Evolutionary conservation across 768 basidiomycete genomes (phyloP), one percentile per base, ranked within the genome.

Genomic region (Hypsizygus marmoreus): DNA sequence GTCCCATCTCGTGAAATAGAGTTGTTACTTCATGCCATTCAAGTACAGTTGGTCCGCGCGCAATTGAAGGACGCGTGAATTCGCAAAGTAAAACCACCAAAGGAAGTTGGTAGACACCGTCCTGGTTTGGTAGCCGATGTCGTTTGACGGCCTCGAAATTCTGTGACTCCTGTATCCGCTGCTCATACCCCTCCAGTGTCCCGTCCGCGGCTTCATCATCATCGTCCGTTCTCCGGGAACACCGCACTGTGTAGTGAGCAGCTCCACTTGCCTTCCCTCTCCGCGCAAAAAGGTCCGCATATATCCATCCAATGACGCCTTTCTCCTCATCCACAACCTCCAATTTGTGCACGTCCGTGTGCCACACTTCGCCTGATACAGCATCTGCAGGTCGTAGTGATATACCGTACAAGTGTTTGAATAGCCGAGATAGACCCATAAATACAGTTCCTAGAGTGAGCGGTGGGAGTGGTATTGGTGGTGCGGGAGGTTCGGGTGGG

Each of bases 1-100:
- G 97, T 1, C 97, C 97, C 93, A 98, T 97, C 69, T 99, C 97
- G 58, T 99, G 97, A 69, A 94, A 97, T 17, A 98, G 71, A 2
- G 95, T 98, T 62, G 88, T 74, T 7, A 97, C 91, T 55, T 98
- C 94, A 56, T 88, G 86, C 94, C 95, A 98, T 45, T 86, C 83
- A 16, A 99, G 69, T 39, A 86, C 66, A 0, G 91, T 84, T 4
- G 90, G 79, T 0, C 85, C 86, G 10, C 73, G 68, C n/a, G 76
- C 66, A 13, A 76, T 50, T 3, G 80, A 71, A 16, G 89, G 84
- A 22, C 73, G 76, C 16, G 79, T 70, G 57, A 97, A 97, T 58
- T 95, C 95, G 56, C 91, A 95, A 6, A 94, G 69, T 10, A 99
- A 69, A 4, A 97, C 97, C 17, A 95, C 93, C 34, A 97, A 70